Base-by-base conservation (phyloP, 2,329 filamentous ascomycete genomes). In the Xylaria sp. region DNA sequence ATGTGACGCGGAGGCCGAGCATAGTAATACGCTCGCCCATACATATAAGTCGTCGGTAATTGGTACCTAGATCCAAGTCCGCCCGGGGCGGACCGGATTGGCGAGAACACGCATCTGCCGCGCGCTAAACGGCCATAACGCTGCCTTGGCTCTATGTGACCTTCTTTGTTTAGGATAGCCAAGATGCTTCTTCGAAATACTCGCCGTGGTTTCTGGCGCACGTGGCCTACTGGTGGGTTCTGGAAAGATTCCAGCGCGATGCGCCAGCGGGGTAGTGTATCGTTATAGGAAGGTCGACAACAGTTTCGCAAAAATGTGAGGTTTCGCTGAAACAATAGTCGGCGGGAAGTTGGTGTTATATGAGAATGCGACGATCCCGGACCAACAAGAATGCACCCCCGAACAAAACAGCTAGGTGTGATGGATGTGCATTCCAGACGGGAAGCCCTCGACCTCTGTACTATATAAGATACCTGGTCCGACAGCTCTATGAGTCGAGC, bases 241-340 rank as follows among this genome's bases (percentile, higher is more conserved):
- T 26, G 29, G 16, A 24, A 26, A 19, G 24, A 42, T 20, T 40
- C 4, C 42, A 29, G 21, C 43, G 29, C 44, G 22, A 21, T 34
- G 37, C 48, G 43, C 44, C 45, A 46, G 43, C 46, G 54, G 54
- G 38, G 21, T 20, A 43, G 48, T 40, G 19, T 42, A 8, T 60
- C 57, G n/a, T 52, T 57, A 42, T 52, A 55, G 57, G 57, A 60
- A 60, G 57, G 57, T 60, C 43, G 39, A 1, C 19, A n/a, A n/a
- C n/a, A n/a, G 24, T 18, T 42, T 57, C 40, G n/a, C 26, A 43
- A 43, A 17, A 49, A 26, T 9, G 34, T 18, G 39, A 47, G 19
- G 11, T 9, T 21, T n/a, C n/a, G n/a, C n/a, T n/a, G n/a, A n/a
- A n/a, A n/a, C n/a, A n/a, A n/a, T n/a, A n/a, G n/a, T n/a, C n/a